Evolutionary conservation across 208 protist species (phyloP).

Genomic region (Crithidia acanthocephali): DNA sequence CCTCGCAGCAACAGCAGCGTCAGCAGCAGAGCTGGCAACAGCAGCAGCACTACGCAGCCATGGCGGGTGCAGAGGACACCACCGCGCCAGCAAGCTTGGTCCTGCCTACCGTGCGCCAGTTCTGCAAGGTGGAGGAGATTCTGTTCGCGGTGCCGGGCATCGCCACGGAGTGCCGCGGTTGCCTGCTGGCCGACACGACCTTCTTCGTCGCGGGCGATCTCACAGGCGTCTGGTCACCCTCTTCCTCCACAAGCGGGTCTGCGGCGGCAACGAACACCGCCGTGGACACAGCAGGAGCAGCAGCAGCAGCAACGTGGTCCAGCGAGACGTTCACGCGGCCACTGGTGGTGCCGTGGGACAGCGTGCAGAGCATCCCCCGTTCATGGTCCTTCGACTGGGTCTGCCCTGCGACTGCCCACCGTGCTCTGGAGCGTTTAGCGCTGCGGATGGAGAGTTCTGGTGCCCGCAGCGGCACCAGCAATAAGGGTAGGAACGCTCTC

Average conservation of each 20-base stretch:
- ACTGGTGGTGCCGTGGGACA: slow-evolving; percentile 60
- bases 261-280: neutral
- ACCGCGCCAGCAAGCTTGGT: neutral
- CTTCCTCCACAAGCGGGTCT: neutral
- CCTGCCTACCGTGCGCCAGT: slow-evolving; percentile 64
- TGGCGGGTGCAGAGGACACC: neutral
- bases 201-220: slow-evolving; percentile 86
- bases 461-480: neutral
- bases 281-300: neutral
- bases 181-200: slow-evolving; percentile 86
- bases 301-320: slow-evolving; percentile 10
- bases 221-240: slow-evolving; percentile 62
- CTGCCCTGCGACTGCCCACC: slow-evolving; percentile 59
- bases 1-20: slow-evolving; percentile 6
- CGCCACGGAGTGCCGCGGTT: slow-evolving; percentile 82
- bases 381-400: slow-evolving; percentile 65
- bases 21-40: neutral
- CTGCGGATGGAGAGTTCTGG: too few species aligned
- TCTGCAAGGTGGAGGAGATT: slow-evolving; percentile 88
- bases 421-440: slow-evolving; percentile 28
- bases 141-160: slow-evolving; percentile 90
- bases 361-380: slow-evolving; percentile 41
- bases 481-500: slow-evolving; percentile 6
- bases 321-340: slow-evolving; percentile 42
- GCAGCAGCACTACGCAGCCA: neutral